These are phyloP conservation scores for Lojkania enalia DNA, from an alignment of 2,329 filamentous ascomycete genomes.

Conservation along the genomic window DNA sequence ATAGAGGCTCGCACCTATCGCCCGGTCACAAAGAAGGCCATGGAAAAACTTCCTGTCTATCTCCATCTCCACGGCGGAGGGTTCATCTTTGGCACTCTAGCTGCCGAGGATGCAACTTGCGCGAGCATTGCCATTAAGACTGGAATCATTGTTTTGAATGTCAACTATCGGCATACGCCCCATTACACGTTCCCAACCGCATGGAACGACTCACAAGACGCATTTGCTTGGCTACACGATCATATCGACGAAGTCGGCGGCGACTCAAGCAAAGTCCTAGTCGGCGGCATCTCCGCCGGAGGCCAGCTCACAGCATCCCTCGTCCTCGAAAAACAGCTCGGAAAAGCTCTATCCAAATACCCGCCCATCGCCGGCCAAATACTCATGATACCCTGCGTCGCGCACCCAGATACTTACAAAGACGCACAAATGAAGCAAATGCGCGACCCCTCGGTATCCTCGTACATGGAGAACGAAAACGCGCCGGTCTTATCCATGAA, in stretches of 20 bases:
- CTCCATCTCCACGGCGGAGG: conserved; percentile 58
- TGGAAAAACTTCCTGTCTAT: conserved; percentile 53
- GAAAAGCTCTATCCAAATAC: conserved; percentile 35
- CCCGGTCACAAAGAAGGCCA: conserved; percentile 35
- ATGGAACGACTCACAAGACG: conserved; percentile 59
- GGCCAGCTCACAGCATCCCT: conserved; percentile 55
- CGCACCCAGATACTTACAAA: conserved; percentile 40
- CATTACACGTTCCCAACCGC: conserved; percentile 57
- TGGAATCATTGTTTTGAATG: conserved; percentile 54
- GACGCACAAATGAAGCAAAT: conserved; percentile 43
- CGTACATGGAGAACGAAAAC: conserved; percentile 46
- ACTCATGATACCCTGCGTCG: conserved; percentile 45
- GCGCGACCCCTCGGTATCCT: conserved; percentile 48
- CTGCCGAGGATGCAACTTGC: conserved; percentile 58
- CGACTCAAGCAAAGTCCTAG: conserved; percentile 49
- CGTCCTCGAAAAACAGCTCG: conserved; percentile 50
- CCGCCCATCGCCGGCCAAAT: conserved; percentile 53
- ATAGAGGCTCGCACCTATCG: conserved; percentile 55
- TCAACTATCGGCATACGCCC: conserved; percentile 64
- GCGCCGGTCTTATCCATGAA: conserved; percentile 54
- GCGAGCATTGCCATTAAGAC: conserved; percentile 51
- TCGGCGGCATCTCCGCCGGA: conserved; percentile 57
- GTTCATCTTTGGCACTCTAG: conserved; percentile 59
- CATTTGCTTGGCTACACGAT: conserved; percentile 58
- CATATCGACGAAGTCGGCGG: conserved; percentile 47